Conservation (phyloP, 2,329 filamentous ascomycete species). For the Aspergillus fumigatus region DNA sequence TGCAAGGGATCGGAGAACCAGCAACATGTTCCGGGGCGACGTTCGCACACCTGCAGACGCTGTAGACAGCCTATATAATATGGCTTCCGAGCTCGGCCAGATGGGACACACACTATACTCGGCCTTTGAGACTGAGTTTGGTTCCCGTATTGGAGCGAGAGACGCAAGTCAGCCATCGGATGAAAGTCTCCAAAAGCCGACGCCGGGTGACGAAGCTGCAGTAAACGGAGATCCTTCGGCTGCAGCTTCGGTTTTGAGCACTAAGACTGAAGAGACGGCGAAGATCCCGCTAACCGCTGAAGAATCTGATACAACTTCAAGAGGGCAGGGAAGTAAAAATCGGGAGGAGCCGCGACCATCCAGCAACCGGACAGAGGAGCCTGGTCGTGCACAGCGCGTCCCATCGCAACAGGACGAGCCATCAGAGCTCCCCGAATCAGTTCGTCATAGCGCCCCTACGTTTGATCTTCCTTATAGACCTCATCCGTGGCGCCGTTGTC, state of each 20-base stretch:
- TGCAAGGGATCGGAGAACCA: conserved; percentile 31
- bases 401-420: not conserved
- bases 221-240: not conserved
- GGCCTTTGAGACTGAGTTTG: conserved; percentile 34
- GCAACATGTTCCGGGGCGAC: conserved; percentile 33
- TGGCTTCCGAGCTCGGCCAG: conserved; percentile 40
- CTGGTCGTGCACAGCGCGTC: not conserved
- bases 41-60: conserved; percentile 34
- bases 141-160: conserved; percentile 12
- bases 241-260: not conserved
- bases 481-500: not conserved
- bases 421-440: not conserved
- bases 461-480: not conserved
- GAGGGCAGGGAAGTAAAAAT: not conserved
- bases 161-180: not conserved
- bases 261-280: not conserved
- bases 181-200: not conserved
- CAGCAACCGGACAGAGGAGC: not conserved
- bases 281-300: not conserved
- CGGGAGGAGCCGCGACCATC: not conserved
- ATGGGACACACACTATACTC: conserved; percentile 35
- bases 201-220: not conserved
- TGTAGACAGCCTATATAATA: conserved; percentile 34
- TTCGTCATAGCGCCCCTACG: not conserved
- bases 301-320: not conserved